A percentile compares a stretch with the other conserved stretches of the same genome.
These are phyloP conservation scores for Lasiosphaeria miniovina DNA, from an alignment of 495 filamentous ascomycete genomes.

Conservation along the genomic window DNA sequence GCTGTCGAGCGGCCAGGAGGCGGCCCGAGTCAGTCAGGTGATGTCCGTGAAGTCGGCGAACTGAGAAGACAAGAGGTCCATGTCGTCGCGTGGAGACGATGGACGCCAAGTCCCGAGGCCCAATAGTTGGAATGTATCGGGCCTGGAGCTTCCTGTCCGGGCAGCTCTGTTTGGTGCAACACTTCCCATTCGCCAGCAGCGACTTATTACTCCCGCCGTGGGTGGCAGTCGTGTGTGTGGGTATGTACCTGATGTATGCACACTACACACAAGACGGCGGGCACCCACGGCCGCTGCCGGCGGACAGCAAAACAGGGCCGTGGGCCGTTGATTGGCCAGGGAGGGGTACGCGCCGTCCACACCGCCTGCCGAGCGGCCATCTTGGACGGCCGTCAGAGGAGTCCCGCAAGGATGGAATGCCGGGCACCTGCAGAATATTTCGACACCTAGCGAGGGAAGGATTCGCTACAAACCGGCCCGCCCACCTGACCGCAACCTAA, in stretches of 20 bases:
- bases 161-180: too few species aligned
- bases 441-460: not conserved
- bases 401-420: not conserved
- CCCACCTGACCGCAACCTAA: not conserved
- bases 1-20: not conserved
- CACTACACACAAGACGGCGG: too few species aligned
- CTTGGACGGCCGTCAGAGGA: not conserved
- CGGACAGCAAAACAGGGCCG: slow-evolving; percentile 1
- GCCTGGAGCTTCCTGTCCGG: too few species aligned
- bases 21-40: not conserved
- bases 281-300: not conserved
- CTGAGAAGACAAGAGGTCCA: not conserved
- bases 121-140: too few species aligned
- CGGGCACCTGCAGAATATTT: not conserved
- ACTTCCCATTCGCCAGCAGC: too few species aligned
- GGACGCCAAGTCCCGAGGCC: too few species aligned
- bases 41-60: not conserved
- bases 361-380: not conserved
- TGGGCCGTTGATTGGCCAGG: not conserved
- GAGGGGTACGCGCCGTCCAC: not conserved
- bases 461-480: not conserved
- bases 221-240: too few species aligned
- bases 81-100: too few species aligned
- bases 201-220: too few species aligned
- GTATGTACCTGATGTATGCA: too few species aligned